Base-by-base conservation (phyloP, 108 stramenopile species). In the Skeletonema potamos region DNA sequence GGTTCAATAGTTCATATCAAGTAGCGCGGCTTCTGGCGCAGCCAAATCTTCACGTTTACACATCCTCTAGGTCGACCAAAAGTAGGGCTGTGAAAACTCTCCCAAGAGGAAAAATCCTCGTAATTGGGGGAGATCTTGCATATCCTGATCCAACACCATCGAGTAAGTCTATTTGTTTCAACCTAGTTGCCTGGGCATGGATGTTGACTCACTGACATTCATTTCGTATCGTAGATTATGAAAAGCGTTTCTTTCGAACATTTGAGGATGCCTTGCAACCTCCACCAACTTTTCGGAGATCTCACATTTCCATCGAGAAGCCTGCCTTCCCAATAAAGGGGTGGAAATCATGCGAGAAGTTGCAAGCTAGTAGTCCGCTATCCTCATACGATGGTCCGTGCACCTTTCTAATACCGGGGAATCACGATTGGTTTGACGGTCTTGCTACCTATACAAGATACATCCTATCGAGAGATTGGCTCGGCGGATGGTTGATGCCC, bases 361-460 rank as follows among this genome's bases (percentile, higher is more conserved):
- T 62, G 27, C 29, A 69, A 29, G 15, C 37, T 29, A 18, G 20
- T 18, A 59, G 43, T 59, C 36, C 24, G 5, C 36, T 71, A 17
- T 54, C 70, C 22, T 54, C 58, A 26, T 78, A 77, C 26, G 27
- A 43, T 34, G 81, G 71, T 4, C 76, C 71, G 9, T 70, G 60
- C 15, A 43, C 78, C 28, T 74, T 70, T 37, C 27, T 68, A 24
- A 29, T 84, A 20, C 87, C 87, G 18, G 87, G 87, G 1, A 88
- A 88, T 24, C 87, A 88, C 70, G 87, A 88, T 48, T 88, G 87
- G 87, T 86, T 85, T 61, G 87, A 88, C 70, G 87, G 87, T 5
- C 77, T 88, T 9, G 66, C 72, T 10, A 86, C 85, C 12, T 88
- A 78, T 44, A 82, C 82, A 9, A 73, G 84, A 43, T 85, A 82